Base-by-base conservation (phyloP, 306 rosid genomes). In the Fagus crenata region DNA sequence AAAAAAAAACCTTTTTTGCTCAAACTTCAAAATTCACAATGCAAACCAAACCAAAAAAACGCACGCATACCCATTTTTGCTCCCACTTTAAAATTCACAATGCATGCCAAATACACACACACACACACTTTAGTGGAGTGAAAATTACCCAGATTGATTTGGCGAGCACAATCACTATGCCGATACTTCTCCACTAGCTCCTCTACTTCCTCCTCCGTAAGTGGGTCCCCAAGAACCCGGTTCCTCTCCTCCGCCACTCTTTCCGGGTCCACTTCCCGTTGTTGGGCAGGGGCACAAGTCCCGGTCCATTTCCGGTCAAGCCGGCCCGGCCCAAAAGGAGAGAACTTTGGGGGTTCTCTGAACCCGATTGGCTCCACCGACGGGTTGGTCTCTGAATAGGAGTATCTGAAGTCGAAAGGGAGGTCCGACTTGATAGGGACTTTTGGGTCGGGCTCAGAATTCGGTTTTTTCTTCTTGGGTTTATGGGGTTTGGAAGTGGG, bases 271-370 rank as follows among this genome's bases (percentile, higher is more conserved):
- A 75, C 77, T 69, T 84, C 87, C 39, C 18, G 15, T 9, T 65
- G 85, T 9, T 65, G 85, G 76, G 83, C 80, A 36, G 86, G 93
- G 2, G 97, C 95, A n/a, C 82, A 81, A 6, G 86, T 85, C 0
- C 97, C 93, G 0, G 91, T 92, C 96, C 97, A 95, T 55, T 76
- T 82, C 49, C 96, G 83, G 78, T 92, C 96, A 9, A 92, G 89
- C 9, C 93, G 88, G 6, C 90, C 93, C 7, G 98, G 98, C 0
- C 98, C 96, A 7, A 92, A 95, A 0, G 97, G 97, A 5, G 97
- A 95, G 83, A 95, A 92, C 63, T 85, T 95, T 1, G 96, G 95
- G 2, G 98, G 89, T 86, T 95, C 96, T n/a, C 98, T 90, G 85
- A 81, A 90, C 28, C 96, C 84, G 33, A 90, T 85, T 35, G 96